These are phyloP conservation scores for Cichorium intybus DNA, from an alignment of 140 eudicot genomes.

Conservation along the genomic window DNA sequence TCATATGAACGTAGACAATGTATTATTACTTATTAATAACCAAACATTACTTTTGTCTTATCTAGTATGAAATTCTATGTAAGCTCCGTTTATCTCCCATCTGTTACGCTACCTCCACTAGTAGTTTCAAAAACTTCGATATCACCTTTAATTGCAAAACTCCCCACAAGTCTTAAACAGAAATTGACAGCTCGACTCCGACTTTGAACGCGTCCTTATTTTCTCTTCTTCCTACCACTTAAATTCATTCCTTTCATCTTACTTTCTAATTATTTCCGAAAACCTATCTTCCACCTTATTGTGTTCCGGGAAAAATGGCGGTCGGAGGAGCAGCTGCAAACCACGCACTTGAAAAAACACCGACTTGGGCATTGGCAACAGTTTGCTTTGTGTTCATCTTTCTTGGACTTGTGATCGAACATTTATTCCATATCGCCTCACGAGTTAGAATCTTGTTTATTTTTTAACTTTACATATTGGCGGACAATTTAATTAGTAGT, in stretches of 20 bases:
- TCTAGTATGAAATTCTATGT: background rate
- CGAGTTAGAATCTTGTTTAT: constrained; percentile 27
- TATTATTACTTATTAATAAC: background rate
- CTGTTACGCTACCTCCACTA: constrained; percentile 8
- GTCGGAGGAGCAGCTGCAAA: constrained; percentile 26
- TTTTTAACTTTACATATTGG: background rate
- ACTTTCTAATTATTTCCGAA: background rate
- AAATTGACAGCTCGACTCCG: constrained; percentile 25
- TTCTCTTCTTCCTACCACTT: background rate
- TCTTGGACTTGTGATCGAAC: constrained; percentile 49
- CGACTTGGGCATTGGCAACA: constrained; percentile 69
- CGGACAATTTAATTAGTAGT: background rate
- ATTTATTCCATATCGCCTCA: constrained; percentile 33
- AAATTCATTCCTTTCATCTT: background rate
- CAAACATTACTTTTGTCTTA: background rate
- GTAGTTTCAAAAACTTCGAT: constrained; percentile 3
- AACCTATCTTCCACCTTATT: constrained; percentile 8
- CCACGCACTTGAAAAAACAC: constrained; percentile 36
- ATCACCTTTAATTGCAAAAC: constrained; percentile 19
- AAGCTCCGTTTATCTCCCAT: background rate
- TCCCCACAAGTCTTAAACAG: constrained; percentile 14
- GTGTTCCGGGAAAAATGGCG: constrained; percentile 16
- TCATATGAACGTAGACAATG: background rate
- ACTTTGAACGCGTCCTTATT: constrained; percentile 13
- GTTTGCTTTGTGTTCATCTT: constrained; percentile 60